Conservation (phyloP, 139 green algal species). For the Dunaliella sp. region DNA sequence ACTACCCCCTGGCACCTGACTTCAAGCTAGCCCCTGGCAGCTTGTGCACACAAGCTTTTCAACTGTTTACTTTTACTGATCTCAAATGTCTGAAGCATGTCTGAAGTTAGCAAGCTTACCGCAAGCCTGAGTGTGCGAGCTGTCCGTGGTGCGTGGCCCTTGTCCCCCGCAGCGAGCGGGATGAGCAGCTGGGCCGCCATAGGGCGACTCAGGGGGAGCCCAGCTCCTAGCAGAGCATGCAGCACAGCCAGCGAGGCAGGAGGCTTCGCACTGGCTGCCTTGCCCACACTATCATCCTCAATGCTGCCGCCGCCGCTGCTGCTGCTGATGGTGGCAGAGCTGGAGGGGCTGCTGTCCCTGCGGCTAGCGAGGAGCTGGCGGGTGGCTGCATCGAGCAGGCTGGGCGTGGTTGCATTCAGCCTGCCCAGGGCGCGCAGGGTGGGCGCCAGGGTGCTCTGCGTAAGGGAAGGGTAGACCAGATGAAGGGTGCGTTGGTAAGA, state of each 20-base stretch:
- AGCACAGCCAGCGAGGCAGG: neutral
- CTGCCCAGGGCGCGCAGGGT: neutral
- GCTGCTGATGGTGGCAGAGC: neutral
- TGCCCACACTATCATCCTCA: neutral
- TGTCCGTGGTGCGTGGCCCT: neutral
- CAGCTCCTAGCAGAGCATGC: neutral
- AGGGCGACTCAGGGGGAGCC: neutral
- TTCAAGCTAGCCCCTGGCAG: too few species aligned
- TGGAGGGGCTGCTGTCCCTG: neutral
- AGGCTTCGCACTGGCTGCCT: neutral
- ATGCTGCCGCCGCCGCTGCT: neutral
- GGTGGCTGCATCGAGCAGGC: neutral
- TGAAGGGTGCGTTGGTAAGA: too few species aligned
- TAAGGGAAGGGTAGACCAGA: too few species aligned
- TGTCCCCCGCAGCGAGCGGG: neutral
- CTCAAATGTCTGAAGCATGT: too few species aligned
- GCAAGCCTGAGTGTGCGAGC: neutral
- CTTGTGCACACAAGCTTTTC: too few species aligned
- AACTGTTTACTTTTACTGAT: too few species aligned
- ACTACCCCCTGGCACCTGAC: too few species aligned
- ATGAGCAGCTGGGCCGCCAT: neutral
- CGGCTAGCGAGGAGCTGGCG: neutral
- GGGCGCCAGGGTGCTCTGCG: neutral
- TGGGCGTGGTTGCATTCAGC: neutral
- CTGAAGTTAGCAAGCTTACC: too few species aligned